Conservation (phyloP, 495 filamentous ascomycete genomes). For the Trichoderma reesei region DNA sequence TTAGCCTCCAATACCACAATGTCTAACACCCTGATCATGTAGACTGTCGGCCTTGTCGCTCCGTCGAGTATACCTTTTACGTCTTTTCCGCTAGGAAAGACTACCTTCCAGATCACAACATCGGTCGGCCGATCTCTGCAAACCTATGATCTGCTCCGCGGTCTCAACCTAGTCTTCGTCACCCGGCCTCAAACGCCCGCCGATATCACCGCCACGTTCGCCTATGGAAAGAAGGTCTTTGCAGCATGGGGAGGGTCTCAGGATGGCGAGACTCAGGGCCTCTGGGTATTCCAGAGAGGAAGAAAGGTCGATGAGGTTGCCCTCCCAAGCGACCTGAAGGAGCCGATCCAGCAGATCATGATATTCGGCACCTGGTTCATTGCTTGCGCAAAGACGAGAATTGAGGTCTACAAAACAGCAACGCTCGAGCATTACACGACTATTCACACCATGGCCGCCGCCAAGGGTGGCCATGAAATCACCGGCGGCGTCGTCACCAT, state of each 20-base stretch:
- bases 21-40: conserved; percentile 11
- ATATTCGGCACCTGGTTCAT: conserved; percentile 90
- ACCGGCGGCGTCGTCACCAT: conserved; percentile 68
- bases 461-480: conserved; percentile 47
- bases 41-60: conserved; percentile 91
- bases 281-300: conserved; percentile 96
- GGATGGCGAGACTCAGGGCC: conserved; percentile 44
- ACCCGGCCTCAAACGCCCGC: conserved; percentile 81
- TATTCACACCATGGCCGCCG: conserved; percentile 41
- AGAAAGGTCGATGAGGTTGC: conserved; percentile 71
- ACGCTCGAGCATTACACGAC: conserved; percentile 86
- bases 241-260: conserved; percentile 68
- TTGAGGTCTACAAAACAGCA: conserved; percentile 84
- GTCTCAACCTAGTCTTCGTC: conserved; percentile 84
- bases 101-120: conserved; percentile 94
- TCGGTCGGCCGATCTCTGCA: conserved; percentile 82
- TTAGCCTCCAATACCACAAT: not conserved
- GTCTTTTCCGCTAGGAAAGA: conserved; percentile 76
- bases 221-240: conserved; percentile 80
- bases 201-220: conserved; percentile 71
- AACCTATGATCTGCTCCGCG: conserved; percentile 84
- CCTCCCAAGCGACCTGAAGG: conserved; percentile 44
- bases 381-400: conserved; percentile 59
- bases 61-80: conserved; percentile 84
- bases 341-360: conserved; percentile 66